These are phyloP conservation scores for Neonectria neomacrospora DNA, from an alignment of 2,329 filamentous ascomycete species.

Conservation along the genomic window DNA sequence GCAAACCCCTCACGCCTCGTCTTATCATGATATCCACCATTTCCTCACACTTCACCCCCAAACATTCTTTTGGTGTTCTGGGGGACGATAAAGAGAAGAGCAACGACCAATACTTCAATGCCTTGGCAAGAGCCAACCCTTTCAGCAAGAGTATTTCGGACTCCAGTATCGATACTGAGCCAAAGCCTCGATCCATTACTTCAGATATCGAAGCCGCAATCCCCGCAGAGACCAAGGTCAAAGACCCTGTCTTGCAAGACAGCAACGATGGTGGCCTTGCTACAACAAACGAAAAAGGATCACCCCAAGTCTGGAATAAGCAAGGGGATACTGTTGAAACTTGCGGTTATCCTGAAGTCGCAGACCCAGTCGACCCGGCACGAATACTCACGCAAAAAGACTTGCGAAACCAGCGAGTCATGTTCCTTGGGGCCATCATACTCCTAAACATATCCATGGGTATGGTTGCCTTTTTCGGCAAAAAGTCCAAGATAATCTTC, in stretches of 20 bases:
- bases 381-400: conserved; percentile 24
- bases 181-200: not conserved
- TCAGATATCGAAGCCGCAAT: not conserved
- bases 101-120: not conserved
- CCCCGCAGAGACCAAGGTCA: not conserved
- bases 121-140: not conserved
- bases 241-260: not conserved
- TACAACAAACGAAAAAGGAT: not conserved
- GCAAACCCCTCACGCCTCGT: not conserved
- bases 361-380: conserved; percentile 34
- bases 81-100: not conserved
- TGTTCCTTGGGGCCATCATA: conserved; percentile 30
- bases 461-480: conserved; percentile 30
- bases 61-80: not conserved
- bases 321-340: conserved; percentile 26
- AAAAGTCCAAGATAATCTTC: conserved; percentile 34
- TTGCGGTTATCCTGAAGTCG: conserved; percentile 32
- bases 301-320: not conserved
- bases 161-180: not conserved
- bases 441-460: conserved; percentile 36
- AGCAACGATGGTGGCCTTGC: not conserved
- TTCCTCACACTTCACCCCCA: not conserved
- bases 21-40: not conserved
- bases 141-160: not conserved
- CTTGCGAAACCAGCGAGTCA: conserved; percentile 32